phyloP scores from a whole-genome alignment of 495 filamentous ascomycete genomes.

The Achaetomiella virescens region DNA sequence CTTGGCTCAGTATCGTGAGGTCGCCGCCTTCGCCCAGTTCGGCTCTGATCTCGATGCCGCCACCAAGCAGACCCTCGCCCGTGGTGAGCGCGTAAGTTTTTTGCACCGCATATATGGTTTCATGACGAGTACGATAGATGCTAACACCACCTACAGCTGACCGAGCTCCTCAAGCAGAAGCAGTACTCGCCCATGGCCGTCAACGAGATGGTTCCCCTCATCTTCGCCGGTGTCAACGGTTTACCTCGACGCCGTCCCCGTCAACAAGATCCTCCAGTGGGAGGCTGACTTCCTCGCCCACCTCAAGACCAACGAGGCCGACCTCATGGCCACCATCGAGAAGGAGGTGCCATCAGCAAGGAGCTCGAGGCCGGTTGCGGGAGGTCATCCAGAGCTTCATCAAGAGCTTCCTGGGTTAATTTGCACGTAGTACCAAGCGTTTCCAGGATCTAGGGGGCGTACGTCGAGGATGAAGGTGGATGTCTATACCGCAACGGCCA shows the following conservation, averaged over 20 bases:
- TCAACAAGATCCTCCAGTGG: slow-evolving; percentile 80
- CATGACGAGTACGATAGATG: slow-evolving; percentile 11
- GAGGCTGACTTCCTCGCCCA: slow-evolving; percentile 90
- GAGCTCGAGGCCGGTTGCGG: slow-evolving; percentile 85
- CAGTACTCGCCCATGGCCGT: slow-evolving; percentile 99
- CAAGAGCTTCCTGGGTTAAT: slow-evolving; percentile 73
- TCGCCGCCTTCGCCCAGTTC: slow-evolving; percentile 99
- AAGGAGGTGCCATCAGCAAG: slow-evolving; percentile 94
- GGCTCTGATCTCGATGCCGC: slow-evolving; percentile 98
- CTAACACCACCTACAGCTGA: slow-evolving; percentile 51
- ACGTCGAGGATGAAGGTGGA: slow-evolving; percentile 24
- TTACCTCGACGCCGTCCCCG: slow-evolving; percentile 80
- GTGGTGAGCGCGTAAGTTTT: slow-evolving; percentile 88
- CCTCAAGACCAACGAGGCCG: slow-evolving; percentile 82
- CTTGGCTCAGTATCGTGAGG: slow-evolving; percentile 99
- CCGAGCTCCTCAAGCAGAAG: slow-evolving; percentile 99
- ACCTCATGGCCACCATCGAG: slow-evolving; percentile 79
- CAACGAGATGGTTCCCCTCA: slow-evolving; percentile 98
- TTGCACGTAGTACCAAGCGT: slow-evolving; percentile 28
- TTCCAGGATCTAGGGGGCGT: slow-evolving; percentile 12
- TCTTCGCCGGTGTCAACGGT: slow-evolving; percentile 99
- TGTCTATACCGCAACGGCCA: slow-evolving; percentile 48
- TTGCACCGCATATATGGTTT: background rate
- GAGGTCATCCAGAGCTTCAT: slow-evolving; percentile 75
- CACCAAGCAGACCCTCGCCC: slow-evolving; percentile 96